phyloP scores from a whole-genome alignment of 2,329 filamentous ascomycete species.

The Alternaria metachromatica region DNA sequence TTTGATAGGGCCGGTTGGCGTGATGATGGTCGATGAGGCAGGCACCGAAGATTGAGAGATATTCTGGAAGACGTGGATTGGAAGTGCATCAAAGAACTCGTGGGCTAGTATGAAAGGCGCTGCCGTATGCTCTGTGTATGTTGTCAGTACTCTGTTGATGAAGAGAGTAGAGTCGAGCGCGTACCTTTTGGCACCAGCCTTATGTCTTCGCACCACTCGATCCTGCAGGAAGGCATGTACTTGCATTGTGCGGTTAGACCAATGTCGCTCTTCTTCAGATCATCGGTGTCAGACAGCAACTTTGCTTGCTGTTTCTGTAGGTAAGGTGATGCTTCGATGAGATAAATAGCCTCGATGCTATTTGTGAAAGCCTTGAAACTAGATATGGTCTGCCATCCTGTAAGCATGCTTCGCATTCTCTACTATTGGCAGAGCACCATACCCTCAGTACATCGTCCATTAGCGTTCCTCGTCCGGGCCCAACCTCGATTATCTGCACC shows the following conservation, averaged over 20 bases:
- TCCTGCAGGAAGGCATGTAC: slow-evolving; percentile 70
- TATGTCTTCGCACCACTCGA: slow-evolving; percentile 91
- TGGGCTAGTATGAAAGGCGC: slow-evolving; percentile 95
- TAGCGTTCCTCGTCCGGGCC: slow-evolving; percentile 89
- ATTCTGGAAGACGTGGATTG: slow-evolving; percentile 93
- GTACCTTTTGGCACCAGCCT: slow-evolving; percentile 76
- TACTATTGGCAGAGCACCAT: slow-evolving; percentile 42
- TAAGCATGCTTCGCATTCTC: slow-evolving; percentile 12
- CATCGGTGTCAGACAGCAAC: slow-evolving; percentile 77
- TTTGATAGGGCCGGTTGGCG: slow-evolving; percentile 57
- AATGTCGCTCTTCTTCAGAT: slow-evolving; percentile 72
- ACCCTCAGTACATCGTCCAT: slow-evolving; percentile 97
- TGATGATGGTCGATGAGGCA: slow-evolving; percentile 52
- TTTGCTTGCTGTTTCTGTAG: slow-evolving; percentile 79
- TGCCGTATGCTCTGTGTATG: slow-evolving; percentile 65
- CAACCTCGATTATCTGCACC: slow-evolving; percentile 90
- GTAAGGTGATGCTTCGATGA: slow-evolving; percentile 89
- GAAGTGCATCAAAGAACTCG: slow-evolving; percentile 97
- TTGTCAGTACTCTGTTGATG: slow-evolving; percentile 19
- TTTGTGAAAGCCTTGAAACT: slow-evolving; percentile 80
- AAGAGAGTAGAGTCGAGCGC: slow-evolving; percentile 26
- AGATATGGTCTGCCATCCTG: slow-evolving; percentile 70
- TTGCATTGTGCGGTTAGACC: slow-evolving; percentile 79
- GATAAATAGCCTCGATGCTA: slow-evolving; percentile 84
- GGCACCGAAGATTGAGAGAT: slow-evolving; percentile 56